Percentiles rank a stretch among this genome's conserved stretches.
These are phyloP conservation scores for Protomyces arabidopsidicola DNA, from an alignment of 1,139 yeast species.

Conservation along the genomic window DNA sequence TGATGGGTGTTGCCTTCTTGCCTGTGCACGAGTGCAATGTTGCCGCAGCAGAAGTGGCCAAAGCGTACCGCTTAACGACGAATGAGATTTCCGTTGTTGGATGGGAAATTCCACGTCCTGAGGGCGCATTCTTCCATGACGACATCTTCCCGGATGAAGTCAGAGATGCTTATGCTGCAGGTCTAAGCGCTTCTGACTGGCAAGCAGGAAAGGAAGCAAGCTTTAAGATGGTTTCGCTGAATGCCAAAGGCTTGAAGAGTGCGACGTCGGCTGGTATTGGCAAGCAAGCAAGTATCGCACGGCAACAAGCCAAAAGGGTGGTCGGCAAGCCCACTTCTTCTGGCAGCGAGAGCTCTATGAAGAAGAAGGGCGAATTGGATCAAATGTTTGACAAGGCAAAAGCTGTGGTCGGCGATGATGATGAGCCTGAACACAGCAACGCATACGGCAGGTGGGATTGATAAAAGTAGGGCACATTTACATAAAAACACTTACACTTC, in stretches of 20 bases:
- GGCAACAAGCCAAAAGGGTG: neutral
- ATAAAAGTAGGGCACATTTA: no score
- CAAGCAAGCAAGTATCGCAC: neutral
- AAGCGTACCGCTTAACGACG: slow-evolving; percentile 32
- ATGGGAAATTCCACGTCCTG: slow-evolving; percentile 19
- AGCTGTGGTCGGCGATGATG: slow-evolving; percentile 2
- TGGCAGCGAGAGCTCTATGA: neutral
- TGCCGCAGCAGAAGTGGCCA: slow-evolving; percentile 68
- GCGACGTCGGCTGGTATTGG: slow-evolving; percentile 17
- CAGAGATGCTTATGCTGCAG: slow-evolving; percentile 5
- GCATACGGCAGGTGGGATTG: slow-evolving; percentile 18
- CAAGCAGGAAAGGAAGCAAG: neutral
- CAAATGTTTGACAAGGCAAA: slow-evolving; percentile 24
- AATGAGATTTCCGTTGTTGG: slow-evolving; percentile 22
- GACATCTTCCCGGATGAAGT: slow-evolving; percentile 17
- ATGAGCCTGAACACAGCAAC: slow-evolving; percentile 20
- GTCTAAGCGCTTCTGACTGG: neutral
- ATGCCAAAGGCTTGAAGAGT: slow-evolving; percentile 4
- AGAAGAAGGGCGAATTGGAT: slow-evolving; percentile 18
- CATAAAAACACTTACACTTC: neutral
- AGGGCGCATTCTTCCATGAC: slow-evolving; percentile 25
- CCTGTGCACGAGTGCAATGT: slow-evolving; percentile 79
- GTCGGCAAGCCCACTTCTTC: neutral
- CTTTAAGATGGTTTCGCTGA: slow-evolving; percentile 5
- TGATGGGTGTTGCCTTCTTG: slow-evolving; percentile 87